Evolutionary conservation across 2,329 filamentous ascomycete genomes (phyloP), one percentile per base, ranked within the genome.

Genomic region (Rutstroemia sp.): DNA sequence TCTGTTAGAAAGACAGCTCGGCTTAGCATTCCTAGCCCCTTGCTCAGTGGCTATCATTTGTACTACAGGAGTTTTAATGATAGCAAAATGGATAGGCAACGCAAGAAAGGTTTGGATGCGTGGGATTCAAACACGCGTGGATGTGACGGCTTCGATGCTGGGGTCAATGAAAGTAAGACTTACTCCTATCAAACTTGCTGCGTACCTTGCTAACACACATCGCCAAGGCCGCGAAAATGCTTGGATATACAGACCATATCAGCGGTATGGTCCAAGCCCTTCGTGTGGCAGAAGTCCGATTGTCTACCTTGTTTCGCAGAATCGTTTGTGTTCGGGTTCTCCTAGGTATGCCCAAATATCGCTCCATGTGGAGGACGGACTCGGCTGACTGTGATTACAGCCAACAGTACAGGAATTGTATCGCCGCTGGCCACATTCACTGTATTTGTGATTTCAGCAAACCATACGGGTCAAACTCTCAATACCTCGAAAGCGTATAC

Each of bases 371-470:
- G 21, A 23, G 7, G 7, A 14, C n/a, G 37, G 7, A 42, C 5
- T 23, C 10, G 19, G 38, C 27, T 45, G 16, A 51, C 18, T 38
- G 30, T 18, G 10, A 41, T 12, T 25, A 4, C 42, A 67, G 65
- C 59, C 51, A 68, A 63, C 27, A 63, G 57, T 42, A 67, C 62
- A 38, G 54, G 19, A 50, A 54, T 61, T 9, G 27, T 75, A 14
- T 70, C 73, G 0, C 73, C 74, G 3, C 65, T 73, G 1, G 64
- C 66, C 4, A 73, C 74, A 1, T 75, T 76, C 59, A 67, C 67
- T 4, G 58, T 75, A 16, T 74, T 70, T 51, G 68, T 72, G 12
- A 64, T 70, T 2, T 61, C 66, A 5, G 59, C 69, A 3, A 61
- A 62, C 1, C 54, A 56, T 7, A 69, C 70, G 3, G 67, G 65